Base-by-base conservation (phyloP, 2,329 filamentous ascomycete species). In the Microdochium paspali region DNA sequence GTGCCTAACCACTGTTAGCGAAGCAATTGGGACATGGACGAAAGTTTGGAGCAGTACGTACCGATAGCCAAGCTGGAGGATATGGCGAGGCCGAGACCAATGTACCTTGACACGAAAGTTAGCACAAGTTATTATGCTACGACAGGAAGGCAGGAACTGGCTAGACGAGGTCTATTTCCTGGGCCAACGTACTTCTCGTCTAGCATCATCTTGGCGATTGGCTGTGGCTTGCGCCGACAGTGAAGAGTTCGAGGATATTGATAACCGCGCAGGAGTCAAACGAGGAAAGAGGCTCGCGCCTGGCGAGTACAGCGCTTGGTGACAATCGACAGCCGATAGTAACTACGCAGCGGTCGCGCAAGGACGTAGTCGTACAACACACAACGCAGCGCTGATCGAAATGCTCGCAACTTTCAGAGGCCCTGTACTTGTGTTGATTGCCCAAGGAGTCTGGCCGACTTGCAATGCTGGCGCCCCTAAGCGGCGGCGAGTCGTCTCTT, bases 41-140 rank as follows among this genome's bases (percentile, higher is more conserved):
- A n/a, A n/a, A n/a, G n/a, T n/a, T n/a, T n/a, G n/a, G n/a, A n/a
- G n/a, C n/a, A n/a, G n/a, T n/a, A 65, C 75, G 58, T 77, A 86
- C 85, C 85, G 68, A 90, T 90, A 54, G 84, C 84, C 61, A 88
- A 70, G 57, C 84, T 87, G 31, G 84, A 87, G 51, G 76, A 75
- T 63, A 90, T 82, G 74, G 85, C 85, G 66, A 90, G 69, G 51
- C 79, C 80, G 68, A 90, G 72, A 61, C 85, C 85, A 60, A 90
- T 80, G 62, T 89, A 90, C 73, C 85, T 88, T 61, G 52, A 53
- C 28, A 40, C 53, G 48, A 24, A 48, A 50, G 60, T 69, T 54
- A 70, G 66, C 58, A 40, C 18, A 18, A 4, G 51, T 25, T 21
- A 25, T 28, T 45, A 47, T 44, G 31, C 32, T 50, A 48, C 46